These are phyloP conservation scores for Primulina eburnea DNA, from an alignment of 257 asterid genomes.

Conservation along the genomic window DNA sequence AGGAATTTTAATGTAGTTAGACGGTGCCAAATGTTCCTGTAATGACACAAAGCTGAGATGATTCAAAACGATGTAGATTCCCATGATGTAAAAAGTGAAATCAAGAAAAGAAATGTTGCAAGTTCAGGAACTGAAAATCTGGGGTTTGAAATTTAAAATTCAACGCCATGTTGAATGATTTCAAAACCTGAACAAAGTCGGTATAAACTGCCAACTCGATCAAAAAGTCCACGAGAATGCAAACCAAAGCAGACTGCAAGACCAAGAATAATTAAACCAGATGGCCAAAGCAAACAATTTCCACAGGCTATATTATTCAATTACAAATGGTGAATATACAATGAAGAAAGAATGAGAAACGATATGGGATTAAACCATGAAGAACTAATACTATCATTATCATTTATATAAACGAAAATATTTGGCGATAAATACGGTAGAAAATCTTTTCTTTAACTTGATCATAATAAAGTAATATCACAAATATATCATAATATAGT, in stretches of 20 bases:
- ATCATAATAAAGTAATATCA: neutral
- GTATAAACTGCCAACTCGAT: slow-evolving; percentile 63
- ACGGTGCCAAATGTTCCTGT: slow-evolving; percentile 85
- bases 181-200: slow-evolving; percentile 64
- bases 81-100: neutral
- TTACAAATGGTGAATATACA: neutral
- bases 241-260: slow-evolving; percentile 66
- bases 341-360: neutral
- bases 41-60: slow-evolving; percentile 32
- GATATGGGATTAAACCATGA: neutral
- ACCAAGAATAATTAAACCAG: slow-evolving; percentile 20
- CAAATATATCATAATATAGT: neutral
- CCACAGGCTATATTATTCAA: neutral
- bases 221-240: slow-evolving; percentile 61
- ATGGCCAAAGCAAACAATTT: slow-evolving; percentile 6
- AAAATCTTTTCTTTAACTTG: neutral
- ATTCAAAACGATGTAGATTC: slow-evolving; percentile 17
- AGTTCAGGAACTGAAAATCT: slow-evolving; percentile 12
- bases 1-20: slow-evolving; percentile 76
- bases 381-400: neutral
- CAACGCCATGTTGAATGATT: slow-evolving; percentile 18
- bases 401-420: neutral
- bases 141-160: neutral
- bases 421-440: neutral
- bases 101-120: neutral